These are phyloP conservation scores for Spinacia oleracea DNA, from an alignment of 179 eudicot species.

Conservation along the genomic window DNA sequence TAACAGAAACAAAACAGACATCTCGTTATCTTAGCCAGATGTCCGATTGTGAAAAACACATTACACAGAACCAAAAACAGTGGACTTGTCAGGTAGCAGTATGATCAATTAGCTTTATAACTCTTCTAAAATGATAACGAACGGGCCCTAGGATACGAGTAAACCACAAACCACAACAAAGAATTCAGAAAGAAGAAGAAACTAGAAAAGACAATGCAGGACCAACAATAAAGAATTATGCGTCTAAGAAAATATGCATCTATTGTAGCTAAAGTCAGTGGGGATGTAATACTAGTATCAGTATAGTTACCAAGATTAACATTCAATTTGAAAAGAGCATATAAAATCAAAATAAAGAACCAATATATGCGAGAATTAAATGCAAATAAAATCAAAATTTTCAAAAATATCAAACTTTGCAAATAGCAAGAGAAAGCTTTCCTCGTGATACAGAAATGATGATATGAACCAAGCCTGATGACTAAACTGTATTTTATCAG, in stretches of 20 bases:
- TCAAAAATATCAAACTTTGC: background rate
- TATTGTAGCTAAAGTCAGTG: background rate
- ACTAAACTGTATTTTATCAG: too few relatives aligned
- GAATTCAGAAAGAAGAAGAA: background rate
- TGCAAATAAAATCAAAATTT: background rate
- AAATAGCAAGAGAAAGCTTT: background rate
- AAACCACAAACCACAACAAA: background rate
- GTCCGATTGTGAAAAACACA: background rate
- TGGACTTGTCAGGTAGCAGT: background rate
- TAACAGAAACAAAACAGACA: constrained; percentile 13
- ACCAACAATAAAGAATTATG: background rate
- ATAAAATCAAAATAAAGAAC: background rate
- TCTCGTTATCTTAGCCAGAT: background rate
- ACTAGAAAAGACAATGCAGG: background rate
- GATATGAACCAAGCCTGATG: background rate
- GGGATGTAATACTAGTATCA: background rate
- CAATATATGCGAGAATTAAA: background rate
- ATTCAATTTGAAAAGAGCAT: background rate
- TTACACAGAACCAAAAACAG: background rate
- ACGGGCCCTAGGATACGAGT: background rate
- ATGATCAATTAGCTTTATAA: background rate
- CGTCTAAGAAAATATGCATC: background rate
- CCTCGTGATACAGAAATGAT: background rate
- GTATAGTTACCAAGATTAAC: background rate
- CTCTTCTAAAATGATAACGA: background rate